phyloP scores from a whole-genome alignment of 768 basidiomycete genomes.

The Paxillus ammoniavirescens region DNA sequence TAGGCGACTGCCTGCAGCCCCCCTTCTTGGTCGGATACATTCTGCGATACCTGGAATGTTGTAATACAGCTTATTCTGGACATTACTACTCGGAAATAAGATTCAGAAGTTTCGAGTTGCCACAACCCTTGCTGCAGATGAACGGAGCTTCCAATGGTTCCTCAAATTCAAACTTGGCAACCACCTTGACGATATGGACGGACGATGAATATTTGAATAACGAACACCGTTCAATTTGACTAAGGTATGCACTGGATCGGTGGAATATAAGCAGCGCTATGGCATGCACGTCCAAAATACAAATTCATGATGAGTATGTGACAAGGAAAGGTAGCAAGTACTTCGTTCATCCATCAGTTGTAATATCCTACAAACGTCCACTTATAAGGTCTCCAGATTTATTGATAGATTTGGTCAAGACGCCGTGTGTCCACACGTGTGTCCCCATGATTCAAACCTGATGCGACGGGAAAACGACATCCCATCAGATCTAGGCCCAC shows the following conservation, averaged over 20 bases:
- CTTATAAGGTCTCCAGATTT: background rate
- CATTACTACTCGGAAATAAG: constrained; percentile 17
- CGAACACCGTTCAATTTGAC: constrained; percentile 18
- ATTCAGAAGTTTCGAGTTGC: background rate
- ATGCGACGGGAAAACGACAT: background rate
- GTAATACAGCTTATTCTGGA: constrained; percentile 36
- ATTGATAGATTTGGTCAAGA: constrained; percentile 3
- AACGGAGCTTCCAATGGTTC: no score
- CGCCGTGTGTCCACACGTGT: background rate
- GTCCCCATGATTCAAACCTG: background rate
- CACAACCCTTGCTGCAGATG: background rate
- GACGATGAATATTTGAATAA: constrained; percentile 13
- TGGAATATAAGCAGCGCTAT: background rate
- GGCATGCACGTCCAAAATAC: background rate
- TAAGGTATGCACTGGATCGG: background rate
- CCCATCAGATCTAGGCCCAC: constrained; percentile 36
- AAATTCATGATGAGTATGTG: constrained; percentile 14
- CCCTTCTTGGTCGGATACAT: constrained; percentile 29
- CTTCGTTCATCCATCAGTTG: background rate
- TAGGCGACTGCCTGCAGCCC: constrained; percentile 11
- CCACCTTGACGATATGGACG: background rate
- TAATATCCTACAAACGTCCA: constrained; percentile 6
- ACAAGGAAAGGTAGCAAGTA: constrained; percentile 6
- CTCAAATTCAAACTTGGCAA: background rate
- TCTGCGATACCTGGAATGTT: constrained; percentile 38